These are phyloP conservation scores for Cyberlindnera misumaiensis DNA, from an alignment of 805 yeast genomes.

Conservation along the genomic window DNA sequence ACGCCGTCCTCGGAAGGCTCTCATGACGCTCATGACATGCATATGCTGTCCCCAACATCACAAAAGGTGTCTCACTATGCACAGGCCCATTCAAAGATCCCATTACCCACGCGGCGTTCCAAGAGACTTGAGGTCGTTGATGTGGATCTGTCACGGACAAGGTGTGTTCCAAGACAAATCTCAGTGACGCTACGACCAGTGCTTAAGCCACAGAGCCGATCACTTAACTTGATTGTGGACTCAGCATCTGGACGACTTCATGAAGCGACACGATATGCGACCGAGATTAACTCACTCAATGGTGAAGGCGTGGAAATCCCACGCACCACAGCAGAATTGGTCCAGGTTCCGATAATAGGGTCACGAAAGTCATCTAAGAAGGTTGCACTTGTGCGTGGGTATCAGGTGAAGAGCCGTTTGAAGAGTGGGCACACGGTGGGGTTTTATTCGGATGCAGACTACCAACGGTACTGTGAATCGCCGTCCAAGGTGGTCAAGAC, in stretches of 20 bases:
- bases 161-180: conserved; percentile 17
- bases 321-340: conserved; percentile 47
- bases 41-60: conserved; percentile 9
- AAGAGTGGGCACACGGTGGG: conserved; percentile 8
- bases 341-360: conserved; percentile 41
- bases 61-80: conserved; percentile 6
- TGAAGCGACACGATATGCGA: conserved; percentile 65
- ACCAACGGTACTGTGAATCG: conserved; percentile 10
- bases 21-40: background rate
- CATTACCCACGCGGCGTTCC: conserved; percentile 19
- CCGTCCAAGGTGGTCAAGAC: conserved; percentile 7
- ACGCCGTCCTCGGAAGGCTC: conserved; percentile 1
- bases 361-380: conserved; percentile 12
- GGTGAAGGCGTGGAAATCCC: conserved; percentile 60
- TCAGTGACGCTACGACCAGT: conserved; percentile 9
- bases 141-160: background rate
- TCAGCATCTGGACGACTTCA: conserved; percentile 52
- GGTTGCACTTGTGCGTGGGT: conserved; percentile 17
- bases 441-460: conserved; percentile 19
- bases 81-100: conserved; percentile 15
- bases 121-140: conserved; percentile 12
- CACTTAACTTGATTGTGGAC: conserved; percentile 45
- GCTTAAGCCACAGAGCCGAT: conserved; percentile 6
- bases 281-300: conserved; percentile 58
- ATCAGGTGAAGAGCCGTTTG: conserved; percentile 2